These are phyloP conservation scores for Pestalotiopsis sp. DNA, from an alignment of 2,329 filamentous ascomycete species.

Conservation along the genomic window DNA sequence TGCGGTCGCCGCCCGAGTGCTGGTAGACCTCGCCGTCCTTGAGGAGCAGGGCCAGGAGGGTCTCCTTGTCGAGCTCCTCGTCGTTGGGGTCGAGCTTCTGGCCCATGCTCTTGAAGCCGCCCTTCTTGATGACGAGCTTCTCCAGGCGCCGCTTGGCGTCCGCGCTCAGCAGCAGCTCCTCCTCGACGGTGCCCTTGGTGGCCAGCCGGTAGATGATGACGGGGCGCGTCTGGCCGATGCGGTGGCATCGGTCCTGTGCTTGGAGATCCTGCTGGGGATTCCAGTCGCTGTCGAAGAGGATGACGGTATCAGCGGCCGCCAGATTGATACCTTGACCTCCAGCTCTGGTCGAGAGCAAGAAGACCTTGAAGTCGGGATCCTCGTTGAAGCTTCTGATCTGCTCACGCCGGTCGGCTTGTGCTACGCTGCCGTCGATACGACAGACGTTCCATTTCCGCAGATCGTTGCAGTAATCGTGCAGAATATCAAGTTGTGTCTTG, in stretches of 20 bases:
- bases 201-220: conserved; percentile 94
- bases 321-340: conserved; percentile 96
- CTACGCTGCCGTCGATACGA: conserved; percentile 87
- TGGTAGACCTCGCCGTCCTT: conserved; percentile 72
- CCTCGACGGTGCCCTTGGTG: conserved; percentile 90
- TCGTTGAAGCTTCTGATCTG: conserved; percentile 77
- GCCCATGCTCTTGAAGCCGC: conserved; percentile 73
- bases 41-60: conserved; percentile 62
- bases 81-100: conserved; percentile 56
- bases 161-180: conserved; percentile 81
- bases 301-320: conserved; percentile 86
- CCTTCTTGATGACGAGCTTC: conserved; percentile 94
- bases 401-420: conserved; percentile 69
- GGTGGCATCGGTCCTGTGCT: conserved; percentile 91
- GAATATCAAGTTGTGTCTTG: conserved; percentile 87
- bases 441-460: conserved; percentile 81
- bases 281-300: conserved; percentile 88
- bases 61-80: conserved; percentile 62
- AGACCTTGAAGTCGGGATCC: conserved; percentile 69
- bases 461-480: conserved; percentile 82
- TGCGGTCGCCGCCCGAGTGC: conserved; percentile 59
- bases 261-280: conserved; percentile 98
- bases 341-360: conserved; percentile 86
- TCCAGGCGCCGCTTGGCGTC: conserved; percentile 91
- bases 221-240: conserved; percentile 89